Conservation (phyloP, 1,284 basidiomycete genomes). For the Cryptococcus sp. region DNA sequence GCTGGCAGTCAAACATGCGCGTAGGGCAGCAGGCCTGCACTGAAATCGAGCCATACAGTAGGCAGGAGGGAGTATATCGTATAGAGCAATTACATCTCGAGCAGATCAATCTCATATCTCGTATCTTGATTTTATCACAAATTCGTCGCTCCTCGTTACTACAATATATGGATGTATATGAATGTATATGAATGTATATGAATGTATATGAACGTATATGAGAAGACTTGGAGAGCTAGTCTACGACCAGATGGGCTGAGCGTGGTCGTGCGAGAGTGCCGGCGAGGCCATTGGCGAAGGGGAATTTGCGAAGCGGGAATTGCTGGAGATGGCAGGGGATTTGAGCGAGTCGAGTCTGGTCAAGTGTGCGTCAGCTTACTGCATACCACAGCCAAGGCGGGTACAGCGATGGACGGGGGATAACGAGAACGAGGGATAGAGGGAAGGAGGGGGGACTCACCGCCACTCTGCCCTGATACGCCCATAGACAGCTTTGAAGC, state of each 20-base stretch:
- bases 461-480: constrained; percentile 74
- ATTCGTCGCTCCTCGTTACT: too few relatives aligned
- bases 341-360: constrained; percentile 29
- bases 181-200: background rate
- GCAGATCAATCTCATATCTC: background rate
- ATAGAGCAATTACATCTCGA: too few relatives aligned
- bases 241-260: constrained; percentile 19
- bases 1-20: too few relatives aligned
- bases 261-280: constrained; percentile 17
- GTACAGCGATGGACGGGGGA: too few relatives aligned
- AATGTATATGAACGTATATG: background rate
- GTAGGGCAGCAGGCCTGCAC: too few relatives aligned
- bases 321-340: constrained; percentile 25
- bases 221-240: background rate
- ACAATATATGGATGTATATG: background rate
- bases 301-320: constrained; percentile 20
- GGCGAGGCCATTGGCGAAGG: constrained; percentile 23
- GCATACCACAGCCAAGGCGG: too few relatives aligned
- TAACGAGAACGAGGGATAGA: too few relatives aligned
- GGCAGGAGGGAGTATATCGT: too few relatives aligned
- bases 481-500: constrained; percentile 74
- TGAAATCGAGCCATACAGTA: too few relatives aligned
- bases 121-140: too few relatives aligned
- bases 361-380: background rate
- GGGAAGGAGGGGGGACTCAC: constrained; percentile 12